phyloP scores from a whole-genome alignment of 768 basidiomycete species.

The Hypholoma fasciculare region DNA sequence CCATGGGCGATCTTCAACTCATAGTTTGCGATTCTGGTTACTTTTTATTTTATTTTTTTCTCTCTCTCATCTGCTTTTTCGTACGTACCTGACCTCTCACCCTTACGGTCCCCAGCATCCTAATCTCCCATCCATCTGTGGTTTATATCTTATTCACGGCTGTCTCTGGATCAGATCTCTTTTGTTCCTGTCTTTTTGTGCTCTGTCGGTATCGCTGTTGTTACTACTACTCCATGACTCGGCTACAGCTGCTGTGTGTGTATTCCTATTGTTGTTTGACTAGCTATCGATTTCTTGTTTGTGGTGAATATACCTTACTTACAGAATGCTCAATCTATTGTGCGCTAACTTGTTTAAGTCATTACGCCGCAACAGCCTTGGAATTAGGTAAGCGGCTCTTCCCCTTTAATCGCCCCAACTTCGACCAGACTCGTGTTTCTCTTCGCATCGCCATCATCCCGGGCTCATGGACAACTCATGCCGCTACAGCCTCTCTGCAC shows the following conservation, averaged over 20 bases:
- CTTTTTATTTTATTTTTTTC: slow-evolving; percentile 22
- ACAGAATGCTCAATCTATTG: background rate
- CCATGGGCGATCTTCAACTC: slow-evolving; percentile 74
- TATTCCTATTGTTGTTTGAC: slow-evolving; percentile 53
- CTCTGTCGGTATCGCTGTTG: slow-evolving; percentile 39
- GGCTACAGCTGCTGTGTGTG: slow-evolving; percentile 26
- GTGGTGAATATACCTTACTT: slow-evolving; percentile 10
- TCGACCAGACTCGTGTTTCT: slow-evolving; percentile 7
- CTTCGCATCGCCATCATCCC: background rate
- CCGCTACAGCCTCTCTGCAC: slow-evolving; percentile 1
- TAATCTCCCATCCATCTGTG: slow-evolving; percentile 31
- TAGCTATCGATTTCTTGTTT: slow-evolving; percentile 56
- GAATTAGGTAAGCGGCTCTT: background rate
- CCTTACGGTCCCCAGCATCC: slow-evolving; percentile 20
- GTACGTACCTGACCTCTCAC: slow-evolving; percentile 11
- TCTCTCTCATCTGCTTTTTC: slow-evolving; percentile 18
- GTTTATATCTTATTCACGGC: slow-evolving; percentile 31
- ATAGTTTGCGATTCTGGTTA: slow-evolving; percentile 33
- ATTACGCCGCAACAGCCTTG: background rate
- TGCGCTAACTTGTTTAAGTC: background rate
- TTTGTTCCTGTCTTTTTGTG: slow-evolving; percentile 27
- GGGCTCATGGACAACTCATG: slow-evolving; percentile 24
- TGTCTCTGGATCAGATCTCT: slow-evolving; percentile 16
- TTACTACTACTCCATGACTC: slow-evolving; percentile 29
- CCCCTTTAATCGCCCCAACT: background rate